Conservation (phyloP, 441 rosid genomes). For the Eutrema salsugineum region DNA sequence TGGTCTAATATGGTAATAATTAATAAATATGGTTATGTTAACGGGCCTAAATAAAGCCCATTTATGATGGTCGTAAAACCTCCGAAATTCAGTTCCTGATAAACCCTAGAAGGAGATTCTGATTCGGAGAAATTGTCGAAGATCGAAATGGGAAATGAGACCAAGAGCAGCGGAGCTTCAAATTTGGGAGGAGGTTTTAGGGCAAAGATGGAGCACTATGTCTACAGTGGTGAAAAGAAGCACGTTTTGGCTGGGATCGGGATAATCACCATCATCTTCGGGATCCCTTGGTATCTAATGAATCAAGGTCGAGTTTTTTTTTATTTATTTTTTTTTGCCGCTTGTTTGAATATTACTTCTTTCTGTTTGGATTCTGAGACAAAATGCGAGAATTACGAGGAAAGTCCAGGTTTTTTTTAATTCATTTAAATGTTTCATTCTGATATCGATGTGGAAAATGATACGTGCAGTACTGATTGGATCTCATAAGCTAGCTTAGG, state of each 20-base stretch:
- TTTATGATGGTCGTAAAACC: background rate
- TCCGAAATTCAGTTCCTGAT: background rate
- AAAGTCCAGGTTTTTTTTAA: background rate
- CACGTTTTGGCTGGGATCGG: slow-evolving; percentile 64
- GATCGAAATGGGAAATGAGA: slow-evolving; percentile 31
- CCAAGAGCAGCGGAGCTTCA: slow-evolving; percentile 24
- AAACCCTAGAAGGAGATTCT: slow-evolving; percentile 16
- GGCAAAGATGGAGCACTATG: slow-evolving; percentile 47
- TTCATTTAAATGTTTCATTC: background rate
- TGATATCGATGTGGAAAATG: background rate
- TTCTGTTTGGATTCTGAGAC: background rate
- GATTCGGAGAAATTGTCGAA: background rate
- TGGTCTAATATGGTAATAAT: background rate
- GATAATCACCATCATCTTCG: slow-evolving; percentile 28
- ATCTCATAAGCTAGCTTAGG: background rate
- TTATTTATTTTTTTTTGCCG: too few relatives aligned
- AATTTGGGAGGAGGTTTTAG: slow-evolving; percentile 46
- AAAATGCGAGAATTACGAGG: background rate
- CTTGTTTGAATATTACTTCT: background rate
- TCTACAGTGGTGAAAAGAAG: slow-evolving; percentile 80
- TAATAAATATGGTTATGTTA: background rate
- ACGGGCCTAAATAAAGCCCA: slow-evolving; percentile 17
- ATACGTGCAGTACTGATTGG: background rate
- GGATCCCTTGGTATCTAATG: slow-evolving; percentile 71
- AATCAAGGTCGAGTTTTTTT: slow-evolving; percentile 45